Conservation (phyloP, 345 rosid species). For the Firmiana major region DNA sequence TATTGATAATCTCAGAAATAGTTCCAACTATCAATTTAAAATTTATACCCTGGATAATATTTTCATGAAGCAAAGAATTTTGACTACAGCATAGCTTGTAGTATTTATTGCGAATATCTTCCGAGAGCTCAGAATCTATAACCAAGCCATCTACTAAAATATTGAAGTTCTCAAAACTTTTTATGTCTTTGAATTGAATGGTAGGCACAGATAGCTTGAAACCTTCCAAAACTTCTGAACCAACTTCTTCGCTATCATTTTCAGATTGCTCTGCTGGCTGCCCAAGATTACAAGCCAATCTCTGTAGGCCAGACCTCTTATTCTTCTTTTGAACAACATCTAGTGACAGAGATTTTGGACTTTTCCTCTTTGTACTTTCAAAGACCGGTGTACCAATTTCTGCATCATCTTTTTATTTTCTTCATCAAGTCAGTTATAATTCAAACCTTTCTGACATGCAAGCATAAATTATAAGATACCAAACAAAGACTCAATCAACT, state of each 20-base stretch:
- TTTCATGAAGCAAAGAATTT: conserved; percentile 54
- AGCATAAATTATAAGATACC: conserved; percentile 5
- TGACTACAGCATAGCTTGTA: conserved; percentile 59
- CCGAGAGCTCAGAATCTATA: conserved; percentile 49
- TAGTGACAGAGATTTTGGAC: conserved; percentile 45
- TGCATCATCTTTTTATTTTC: conserved; percentile 16
- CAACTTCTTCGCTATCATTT: conserved; percentile 63
- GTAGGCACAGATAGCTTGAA: conserved; percentile 36
- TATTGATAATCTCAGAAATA: conserved; percentile 54
- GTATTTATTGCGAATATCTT: conserved; percentile 46
- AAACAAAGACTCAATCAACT: conserved; percentile 17
- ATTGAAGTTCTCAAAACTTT: conserved; percentile 42
- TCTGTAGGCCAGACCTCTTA: conserved; percentile 26
- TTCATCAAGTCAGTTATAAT: conserved; percentile 6
- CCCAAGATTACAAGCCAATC: conserved; percentile 20
- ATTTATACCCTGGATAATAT: conserved; percentile 47
- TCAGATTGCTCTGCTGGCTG: conserved; percentile 46
- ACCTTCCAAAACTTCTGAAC: conserved; percentile 65
- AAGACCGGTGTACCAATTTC: conserved; percentile 12
- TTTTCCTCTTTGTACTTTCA: conserved; percentile 38
- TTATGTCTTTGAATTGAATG: conserved; percentile 39
- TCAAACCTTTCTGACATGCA: conserved; percentile 11
- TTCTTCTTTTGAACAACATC: conserved; percentile 40
- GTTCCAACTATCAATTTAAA: conserved; percentile 45
- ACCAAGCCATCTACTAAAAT: conserved; percentile 42